Conservation (phyloP, 2,329 filamentous ascomycete species). For the Stromatinia cepivora region DNA sequence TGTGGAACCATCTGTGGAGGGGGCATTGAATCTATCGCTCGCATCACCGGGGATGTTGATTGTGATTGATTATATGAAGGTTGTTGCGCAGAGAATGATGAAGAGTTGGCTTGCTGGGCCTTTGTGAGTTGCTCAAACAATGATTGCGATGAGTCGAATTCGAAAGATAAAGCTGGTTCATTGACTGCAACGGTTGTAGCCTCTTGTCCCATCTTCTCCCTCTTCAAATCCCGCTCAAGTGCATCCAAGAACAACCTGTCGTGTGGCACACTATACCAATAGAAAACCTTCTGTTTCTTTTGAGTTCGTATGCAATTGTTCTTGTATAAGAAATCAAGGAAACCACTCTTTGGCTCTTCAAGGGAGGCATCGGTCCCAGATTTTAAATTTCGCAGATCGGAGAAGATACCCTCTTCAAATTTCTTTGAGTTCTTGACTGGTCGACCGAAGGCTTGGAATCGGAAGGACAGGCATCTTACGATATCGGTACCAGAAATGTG, state of each 20-base stretch:
- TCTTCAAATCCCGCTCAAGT: constrained; percentile 93
- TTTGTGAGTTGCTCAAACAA: constrained; percentile 99
- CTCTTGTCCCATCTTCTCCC: constrained; percentile 99
- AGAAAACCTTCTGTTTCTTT: constrained; percentile 99
- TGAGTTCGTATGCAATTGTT: constrained; percentile 99
- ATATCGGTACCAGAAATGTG: constrained; percentile 99
- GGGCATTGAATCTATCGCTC: constrained; percentile 91
- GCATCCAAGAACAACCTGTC: constrained; percentile 97
- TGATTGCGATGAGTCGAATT: constrained; percentile 98
- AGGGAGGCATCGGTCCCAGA: constrained; percentile 96
- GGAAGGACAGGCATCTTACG: constrained; percentile 94
- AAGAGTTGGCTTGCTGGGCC: constrained; percentile 97
- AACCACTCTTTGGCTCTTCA: constrained; percentile 97
- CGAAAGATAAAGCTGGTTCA: constrained; percentile 96
- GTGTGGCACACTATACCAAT: constrained; percentile 99
- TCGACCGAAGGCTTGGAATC: constrained; percentile 97
- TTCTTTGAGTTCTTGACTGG: constrained; percentile 99
- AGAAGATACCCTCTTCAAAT: constrained; percentile 99
- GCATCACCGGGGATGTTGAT: constrained; percentile 83
- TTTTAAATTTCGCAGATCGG: constrained; percentile 95
- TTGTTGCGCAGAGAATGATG: constrained; percentile 85
- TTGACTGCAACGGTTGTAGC: constrained; percentile 94
- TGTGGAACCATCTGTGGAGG: constrained; percentile 79
- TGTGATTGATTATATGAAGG: constrained; percentile 56
- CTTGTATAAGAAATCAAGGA: constrained; percentile 99